Conservation (phyloP, 192 early-diverging fungal genomes). For the Coemansia erecta region DNA sequence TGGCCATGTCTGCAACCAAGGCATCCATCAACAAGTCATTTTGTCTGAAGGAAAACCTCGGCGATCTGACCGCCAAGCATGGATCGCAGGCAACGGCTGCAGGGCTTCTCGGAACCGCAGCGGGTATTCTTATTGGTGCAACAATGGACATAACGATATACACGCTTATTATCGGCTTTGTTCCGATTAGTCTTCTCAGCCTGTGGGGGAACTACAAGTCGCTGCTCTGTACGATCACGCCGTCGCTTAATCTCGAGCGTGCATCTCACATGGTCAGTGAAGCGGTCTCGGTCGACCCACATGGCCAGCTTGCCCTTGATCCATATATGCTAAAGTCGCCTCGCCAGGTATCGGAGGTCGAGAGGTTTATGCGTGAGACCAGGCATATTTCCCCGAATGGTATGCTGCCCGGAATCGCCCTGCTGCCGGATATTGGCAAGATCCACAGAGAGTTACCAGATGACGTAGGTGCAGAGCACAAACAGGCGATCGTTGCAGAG, state of each 20-base stretch:
- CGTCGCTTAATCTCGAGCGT: constrained; percentile 38
- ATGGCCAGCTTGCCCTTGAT: constrained; percentile 10
- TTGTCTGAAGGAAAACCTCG: constrained; percentile 70
- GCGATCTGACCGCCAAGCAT: constrained; percentile 81
- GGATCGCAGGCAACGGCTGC: constrained; percentile 83
- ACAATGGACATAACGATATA: constrained; percentile 25
- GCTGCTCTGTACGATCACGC: constrained; percentile 32
- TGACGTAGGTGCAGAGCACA: background rate
- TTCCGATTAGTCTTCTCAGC: constrained; percentile 68
- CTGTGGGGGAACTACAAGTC: constrained; percentile 73
- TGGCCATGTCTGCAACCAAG: constrained; percentile 75
- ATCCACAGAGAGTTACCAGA: constrained; percentile 7
- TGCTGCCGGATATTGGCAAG: constrained; percentile 13
- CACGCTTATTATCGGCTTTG: constrained; percentile 58
- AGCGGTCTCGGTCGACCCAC: constrained; percentile 1
- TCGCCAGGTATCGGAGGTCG: constrained; percentile 25
- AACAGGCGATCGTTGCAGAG: constrained; percentile 4
- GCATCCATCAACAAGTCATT: constrained; percentile 83
- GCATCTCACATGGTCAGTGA: constrained; percentile 21
- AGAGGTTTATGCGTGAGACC: constrained; percentile 40
- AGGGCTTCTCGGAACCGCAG: constrained; percentile 70
- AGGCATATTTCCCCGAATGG: constrained; percentile 9
- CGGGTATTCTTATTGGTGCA: constrained; percentile 49
- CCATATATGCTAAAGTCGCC: constrained; percentile 22
- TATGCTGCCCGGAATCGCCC: constrained; percentile 20